A percentile compares a stretch with the other conserved stretches of the same genome.
These are phyloP conservation scores for Neonectria ditissima DNA, from an alignment of 2,329 filamentous ascomycete species.

Conservation along the genomic window DNA sequence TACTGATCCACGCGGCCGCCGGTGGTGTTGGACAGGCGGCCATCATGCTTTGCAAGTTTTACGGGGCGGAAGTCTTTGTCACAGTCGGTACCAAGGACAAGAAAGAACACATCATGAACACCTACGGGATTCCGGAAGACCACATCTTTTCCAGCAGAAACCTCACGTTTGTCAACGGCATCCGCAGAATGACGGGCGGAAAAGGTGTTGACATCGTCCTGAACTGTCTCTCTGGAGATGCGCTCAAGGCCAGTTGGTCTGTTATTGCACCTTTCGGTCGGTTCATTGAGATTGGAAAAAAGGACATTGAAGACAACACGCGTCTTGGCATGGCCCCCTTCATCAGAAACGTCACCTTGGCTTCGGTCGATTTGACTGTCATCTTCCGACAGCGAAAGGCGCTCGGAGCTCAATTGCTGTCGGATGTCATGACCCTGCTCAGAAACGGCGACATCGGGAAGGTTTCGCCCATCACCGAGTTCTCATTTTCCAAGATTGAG, in stretches of 20 bases:
- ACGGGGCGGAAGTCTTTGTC: constrained; percentile 44
- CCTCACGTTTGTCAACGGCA: constrained; percentile 39
- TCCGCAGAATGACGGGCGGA: constrained; percentile 38
- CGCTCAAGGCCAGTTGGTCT: constrained; percentile 44
- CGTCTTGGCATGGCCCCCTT: constrained; percentile 50
- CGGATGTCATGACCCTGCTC: constrained; percentile 1
- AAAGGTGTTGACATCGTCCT: constrained; percentile 47
- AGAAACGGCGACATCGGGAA: constrained; percentile 4
- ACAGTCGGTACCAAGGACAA: constrained; percentile 49
- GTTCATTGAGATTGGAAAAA: constrained; percentile 50
- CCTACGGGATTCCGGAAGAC: constrained; percentile 43
- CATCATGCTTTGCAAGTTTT: constrained; percentile 38
- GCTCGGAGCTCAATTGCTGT: constrained; percentile 8
- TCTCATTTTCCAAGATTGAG: constrained; percentile 8
- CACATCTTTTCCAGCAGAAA: constrained; percentile 48
- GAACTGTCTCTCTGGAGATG: constrained; percentile 44
- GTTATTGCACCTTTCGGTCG: constrained; percentile 48
- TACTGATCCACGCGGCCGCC: constrained; percentile 45
- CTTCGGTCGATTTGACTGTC: constrained; percentile 19
- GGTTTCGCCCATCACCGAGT: constrained; percentile 3
- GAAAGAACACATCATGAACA: constrained; percentile 37
- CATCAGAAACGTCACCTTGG: constrained; percentile 15
- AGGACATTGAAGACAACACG: constrained; percentile 40
- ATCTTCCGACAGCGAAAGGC: constrained; percentile 7
- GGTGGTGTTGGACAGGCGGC: constrained; percentile 45